Evolutionary conservation across 148 eudicot species (phyloP).

Genomic region (Vaccinium corymbosum): DNA sequence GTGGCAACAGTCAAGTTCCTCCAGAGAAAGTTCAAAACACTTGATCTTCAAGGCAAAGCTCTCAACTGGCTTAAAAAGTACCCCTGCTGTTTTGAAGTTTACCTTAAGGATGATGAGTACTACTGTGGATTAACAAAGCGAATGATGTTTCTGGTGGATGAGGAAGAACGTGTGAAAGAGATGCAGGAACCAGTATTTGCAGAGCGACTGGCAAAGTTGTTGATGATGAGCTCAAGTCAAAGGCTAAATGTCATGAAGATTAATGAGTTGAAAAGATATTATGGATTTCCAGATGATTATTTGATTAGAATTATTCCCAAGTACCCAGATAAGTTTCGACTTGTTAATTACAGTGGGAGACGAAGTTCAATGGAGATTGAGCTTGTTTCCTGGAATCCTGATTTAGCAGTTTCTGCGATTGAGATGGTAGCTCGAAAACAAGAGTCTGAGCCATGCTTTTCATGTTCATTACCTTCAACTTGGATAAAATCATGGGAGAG

Average conservation of each 20-base stretch:
- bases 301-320: conserved; percentile 73
- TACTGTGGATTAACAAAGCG: conserved; percentile 68
- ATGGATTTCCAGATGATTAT: conserved; percentile 92
- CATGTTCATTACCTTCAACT: conserved; percentile 65
- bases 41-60: conserved; percentile 89
- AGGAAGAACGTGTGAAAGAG: conserved; percentile 67
- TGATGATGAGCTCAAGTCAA: conserved; percentile 72
- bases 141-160: conserved; percentile 73
- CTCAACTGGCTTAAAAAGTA: conserved; percentile 90
- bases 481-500: conserved; percentile 89
- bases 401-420: conserved; percentile 63
- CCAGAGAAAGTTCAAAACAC: conserved; percentile 89
- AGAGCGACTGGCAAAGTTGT: conserved; percentile 67
- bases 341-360: conserved; percentile 75
- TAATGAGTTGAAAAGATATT: conserved; percentile 70
- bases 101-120: conserved; percentile 42
- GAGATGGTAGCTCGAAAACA: conserved; percentile 44
- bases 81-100: conserved; percentile 91
- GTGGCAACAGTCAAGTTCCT: conserved; percentile 53
- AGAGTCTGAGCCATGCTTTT: conserved; percentile 52
- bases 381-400: conserved; percentile 67
- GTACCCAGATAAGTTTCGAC: conserved; percentile 66
- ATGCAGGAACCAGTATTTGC: conserved; percentile 57
- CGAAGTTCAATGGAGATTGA: conserved; percentile 82
- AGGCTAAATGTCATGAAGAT: conserved; percentile 72